Evolutionary conservation across 2,329 filamentous ascomycete genomes (phyloP).

Genomic region (Rachicladosporium sp.): DNA sequence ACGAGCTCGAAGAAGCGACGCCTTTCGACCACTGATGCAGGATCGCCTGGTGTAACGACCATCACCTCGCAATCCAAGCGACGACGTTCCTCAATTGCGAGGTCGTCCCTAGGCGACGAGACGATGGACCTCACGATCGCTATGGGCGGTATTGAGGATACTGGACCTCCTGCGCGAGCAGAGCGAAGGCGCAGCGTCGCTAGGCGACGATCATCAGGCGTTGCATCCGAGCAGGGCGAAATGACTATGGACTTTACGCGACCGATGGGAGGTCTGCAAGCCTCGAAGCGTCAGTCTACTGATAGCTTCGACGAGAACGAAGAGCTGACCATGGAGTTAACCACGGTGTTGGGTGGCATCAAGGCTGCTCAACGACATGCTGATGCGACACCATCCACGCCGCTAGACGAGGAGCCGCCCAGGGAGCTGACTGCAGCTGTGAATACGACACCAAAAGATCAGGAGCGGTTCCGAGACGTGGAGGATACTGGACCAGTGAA

Average conservation of each 20-base stretch:
- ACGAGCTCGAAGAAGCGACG: conserved; percentile 30
- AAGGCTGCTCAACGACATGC: conserved; percentile 18
- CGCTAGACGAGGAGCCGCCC: conserved; percentile 34
- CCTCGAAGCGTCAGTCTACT: conserved; percentile 9
- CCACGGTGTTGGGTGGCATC: conserved; percentile 36
- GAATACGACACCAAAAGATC: conserved; percentile 43
- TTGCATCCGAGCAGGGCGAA: conserved; percentile 28
- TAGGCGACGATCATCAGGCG: conserved; percentile 24
- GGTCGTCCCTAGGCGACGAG: conserved; percentile 27
- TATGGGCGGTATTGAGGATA: conserved; percentile 22
- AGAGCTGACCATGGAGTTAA: conserved; percentile 43
- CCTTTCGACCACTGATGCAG: conserved; percentile 26
- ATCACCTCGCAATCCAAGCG: conserved; percentile 21
- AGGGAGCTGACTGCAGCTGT: conserved; percentile 25
- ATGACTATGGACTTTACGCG: conserved; percentile 46
- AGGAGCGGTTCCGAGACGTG: conserved; percentile 44
- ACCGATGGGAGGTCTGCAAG: conserved; percentile 35
- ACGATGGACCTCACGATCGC: conserved; percentile 30
- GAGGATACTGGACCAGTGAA: conserved; percentile 28
- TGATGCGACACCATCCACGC: conserved; percentile 17
- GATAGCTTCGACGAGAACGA: conserved; percentile 26
- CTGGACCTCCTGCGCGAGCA: conserved; percentile 12
- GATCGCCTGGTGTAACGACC: conserved; percentile 16
- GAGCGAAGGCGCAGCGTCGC: conserved; percentile 21
- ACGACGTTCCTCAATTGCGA: conserved; percentile 24